Evolutionary conservation across 352 stramenopile species (phyloP).

Genomic region (Globisporangium solare): DNA sequence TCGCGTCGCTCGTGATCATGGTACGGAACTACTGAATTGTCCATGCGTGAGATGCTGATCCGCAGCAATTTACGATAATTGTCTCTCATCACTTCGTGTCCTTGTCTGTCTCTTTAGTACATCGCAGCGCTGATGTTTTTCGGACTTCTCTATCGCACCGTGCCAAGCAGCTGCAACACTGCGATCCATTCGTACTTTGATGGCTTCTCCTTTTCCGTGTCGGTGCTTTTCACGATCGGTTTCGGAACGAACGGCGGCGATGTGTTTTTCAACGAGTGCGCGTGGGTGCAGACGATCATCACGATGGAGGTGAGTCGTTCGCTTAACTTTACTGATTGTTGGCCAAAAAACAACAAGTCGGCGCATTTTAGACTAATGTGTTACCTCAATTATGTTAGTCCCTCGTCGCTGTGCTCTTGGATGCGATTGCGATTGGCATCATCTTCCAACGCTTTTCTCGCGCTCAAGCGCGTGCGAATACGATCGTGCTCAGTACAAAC

Average conservation of each 20-base stretch:
- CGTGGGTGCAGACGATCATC: conserved; percentile 91
- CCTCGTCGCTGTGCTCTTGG: conserved; percentile 87
- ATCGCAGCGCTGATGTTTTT: conserved; percentile 62
- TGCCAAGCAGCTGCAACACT: conserved; percentile 59
- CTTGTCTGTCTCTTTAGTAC: conserved; percentile 35
- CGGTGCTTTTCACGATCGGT: conserved; percentile 75
- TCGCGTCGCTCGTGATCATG: conserved; percentile 29
- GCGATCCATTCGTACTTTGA: conserved; percentile 65
- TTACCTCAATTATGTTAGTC: conserved; percentile 55
- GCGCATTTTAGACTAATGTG: neutral
- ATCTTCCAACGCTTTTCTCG: conserved; percentile 93
- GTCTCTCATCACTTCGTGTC: neutral
- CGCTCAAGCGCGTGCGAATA: conserved; percentile 87
- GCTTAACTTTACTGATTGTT: neutral
- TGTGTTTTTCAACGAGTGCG: conserved; percentile 91
- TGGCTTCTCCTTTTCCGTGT: conserved; percentile 79
- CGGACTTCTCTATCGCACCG: conserved; percentile 68
- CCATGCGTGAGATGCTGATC: neutral
- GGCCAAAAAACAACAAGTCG: no score
- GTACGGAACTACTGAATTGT: conserved; percentile 21
- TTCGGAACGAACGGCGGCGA: conserved; percentile 76
- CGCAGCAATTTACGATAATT: no score
- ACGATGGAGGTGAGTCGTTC: conserved; percentile 29
- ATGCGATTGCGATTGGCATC: conserved; percentile 92
- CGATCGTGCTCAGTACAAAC: conserved; percentile 93